Evolutionary conservation across 2,329 filamentous ascomycete species (phyloP).

Genomic region (Aspergillus latus): DNA sequence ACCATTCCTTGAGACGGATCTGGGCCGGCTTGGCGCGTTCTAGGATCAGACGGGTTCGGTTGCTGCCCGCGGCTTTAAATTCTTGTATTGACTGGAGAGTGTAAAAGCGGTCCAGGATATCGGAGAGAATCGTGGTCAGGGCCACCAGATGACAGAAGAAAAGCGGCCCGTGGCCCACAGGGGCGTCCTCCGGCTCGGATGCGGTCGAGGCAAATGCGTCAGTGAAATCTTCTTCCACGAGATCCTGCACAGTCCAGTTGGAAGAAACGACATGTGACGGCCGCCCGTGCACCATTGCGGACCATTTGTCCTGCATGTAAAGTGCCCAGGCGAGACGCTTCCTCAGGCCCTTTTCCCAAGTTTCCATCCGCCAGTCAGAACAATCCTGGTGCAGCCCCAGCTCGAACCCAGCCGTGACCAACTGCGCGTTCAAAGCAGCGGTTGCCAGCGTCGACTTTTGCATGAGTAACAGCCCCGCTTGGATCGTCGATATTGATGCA

Average conservation of each 20-base stretch:
- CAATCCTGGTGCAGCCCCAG: slow-evolving; percentile 88
- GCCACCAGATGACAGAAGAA: slow-evolving; percentile 55
- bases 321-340: slow-evolving; percentile 87
- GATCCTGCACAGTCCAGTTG: slow-evolving; percentile 71
- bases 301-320: slow-evolving; percentile 96
- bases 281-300: slow-evolving; percentile 77
- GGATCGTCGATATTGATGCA: slow-evolving; percentile 61
- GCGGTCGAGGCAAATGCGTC: slow-evolving; percentile 34
- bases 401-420: slow-evolving; percentile 84
- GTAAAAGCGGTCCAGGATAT: slow-evolving; percentile 54
- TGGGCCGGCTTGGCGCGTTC: slow-evolving; percentile 56
- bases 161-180: slow-evolving; percentile 43
- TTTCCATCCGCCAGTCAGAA: slow-evolving; percentile 79
- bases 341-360: slow-evolving; percentile 80
- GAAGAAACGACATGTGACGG: slow-evolving; percentile 71
- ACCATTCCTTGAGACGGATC: slow-evolving; percentile 55
- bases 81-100: slow-evolving; percentile 50
- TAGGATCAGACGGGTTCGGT: slow-evolving; percentile 52
- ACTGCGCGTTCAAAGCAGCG: slow-evolving; percentile 80
- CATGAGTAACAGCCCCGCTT: slow-evolving; percentile 47
- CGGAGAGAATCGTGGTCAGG: slow-evolving; percentile 53
- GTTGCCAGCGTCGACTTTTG: slow-evolving; percentile 50
- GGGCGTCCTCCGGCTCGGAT: slow-evolving; percentile 31
- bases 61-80: slow-evolving; percentile 40
- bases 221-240: slow-evolving; percentile 43